Evolutionary conservation across 2,329 filamentous ascomycete species (phyloP), one percentile per base, ranked within the genome.

Genomic region (Arthrobotrys megalospora): DNA sequence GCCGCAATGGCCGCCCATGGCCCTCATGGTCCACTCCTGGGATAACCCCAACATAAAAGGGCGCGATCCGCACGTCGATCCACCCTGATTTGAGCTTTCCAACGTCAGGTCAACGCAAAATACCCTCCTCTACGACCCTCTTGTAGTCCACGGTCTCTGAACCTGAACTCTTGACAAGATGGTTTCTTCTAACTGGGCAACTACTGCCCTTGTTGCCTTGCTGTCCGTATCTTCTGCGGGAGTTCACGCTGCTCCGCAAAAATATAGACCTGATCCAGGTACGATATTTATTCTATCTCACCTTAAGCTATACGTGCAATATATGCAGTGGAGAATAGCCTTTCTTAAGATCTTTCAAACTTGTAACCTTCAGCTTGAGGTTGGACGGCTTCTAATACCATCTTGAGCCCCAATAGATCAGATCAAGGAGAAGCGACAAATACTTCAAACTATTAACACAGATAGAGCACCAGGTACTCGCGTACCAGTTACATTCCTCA

Each of bases 261-360:
- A 64, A 32, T 70, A 72, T 21, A 58, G 72, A 28, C 52, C 66
- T 36, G 62, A 72, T 34, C 58, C 65, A 67, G 75, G 75, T 78
- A 34, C 6, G 53, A 38, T 48, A 66, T n/a, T 16, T 3, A 38
- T 28, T 2, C 24, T 5, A 5, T 28, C 24, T 28, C 24, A 5
- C 24, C 5, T 28, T 28, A 28, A 28, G 24, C 24, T 38, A 38
- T 10, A 38, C 1, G 3, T 38, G 8, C 36, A 43, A 24, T 11
- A 55, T 34, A 2, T 38, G 8, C 36, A 43, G 7, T 11, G 32
- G 4, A 2, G 47, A 28, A 28, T 28, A 28, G 2, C 2, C 24
- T 28, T 28, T 28, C 24, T n/a, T n/a, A n/a, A n/a, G n/a, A n/a
- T n/a, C n/a, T 5, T 28, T 28, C 5, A 28, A 28, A 28, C 24